Base-by-base conservation (phyloP, 495 filamentous ascomycete species). In the Neurospora africana region DNA sequence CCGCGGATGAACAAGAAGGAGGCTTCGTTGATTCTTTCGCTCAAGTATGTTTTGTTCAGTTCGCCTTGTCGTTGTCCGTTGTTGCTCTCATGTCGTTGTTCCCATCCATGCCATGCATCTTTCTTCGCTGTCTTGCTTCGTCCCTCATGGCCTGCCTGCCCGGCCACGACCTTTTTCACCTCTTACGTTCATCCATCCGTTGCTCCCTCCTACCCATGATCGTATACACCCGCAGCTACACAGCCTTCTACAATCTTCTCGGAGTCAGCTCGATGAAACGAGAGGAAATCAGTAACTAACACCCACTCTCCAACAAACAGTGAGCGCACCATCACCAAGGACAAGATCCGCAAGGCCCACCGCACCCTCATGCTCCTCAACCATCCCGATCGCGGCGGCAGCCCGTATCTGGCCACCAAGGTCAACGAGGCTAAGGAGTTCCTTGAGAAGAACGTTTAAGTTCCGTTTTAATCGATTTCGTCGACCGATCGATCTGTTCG, bases 401-500 rank as follows among this genome's bases (percentile, higher is more conserved):
- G 94, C 79, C 95, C 95, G 38, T 99, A 98, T 81, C 80, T 99
- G 71, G 95, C 95, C 10, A 97, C 93, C 65, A 99, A 99, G 80
- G 91, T 98, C 79, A 98, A 98, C 81, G 95, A 98, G 81, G 95
- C 95, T 47, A 98, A 98, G 81, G 95, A 98, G 80, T 91, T 98
- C 75, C 79, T 98, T 77, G 95, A 98, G 81, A 98, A 97, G 84
- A 84, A 70, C 38, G 69, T 19, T 15, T 65, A 65, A 58, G 19
- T 17, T 44, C 36, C 36, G 8, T 36, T 5, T 35, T 9, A 21
- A 30, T 35, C 3, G 23, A 38, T 38, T 38, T 27, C 37, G 27
- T 40, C 39, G 21, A 39, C 5, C 21, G 37, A 69, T 40, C 39
- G 5, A 23, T 39, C 5, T 3, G 5, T 15, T 19, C 19, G 23